A percentile compares a stretch with the other conserved stretches of the same genome.
These are phyloP conservation scores for Crepidotus variabilis DNA, from an alignment of 768 basidiomycete species.

Conservation along the genomic window DNA sequence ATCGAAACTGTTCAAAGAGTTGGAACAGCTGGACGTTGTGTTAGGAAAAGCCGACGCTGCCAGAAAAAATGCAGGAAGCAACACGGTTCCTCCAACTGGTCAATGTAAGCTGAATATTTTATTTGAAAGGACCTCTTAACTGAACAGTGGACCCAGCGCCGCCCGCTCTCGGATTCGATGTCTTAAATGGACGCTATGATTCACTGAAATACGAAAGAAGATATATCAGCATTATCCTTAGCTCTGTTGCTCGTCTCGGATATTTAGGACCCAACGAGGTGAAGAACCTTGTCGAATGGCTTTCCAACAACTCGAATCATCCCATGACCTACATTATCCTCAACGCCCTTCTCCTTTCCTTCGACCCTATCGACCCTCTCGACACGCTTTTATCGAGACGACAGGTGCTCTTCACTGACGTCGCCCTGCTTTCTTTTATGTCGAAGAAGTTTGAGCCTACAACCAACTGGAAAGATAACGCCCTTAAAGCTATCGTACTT, in stretches of 20 bases:
- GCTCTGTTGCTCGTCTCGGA: slow-evolving; percentile 60
- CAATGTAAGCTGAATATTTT: slow-evolving; percentile 41
- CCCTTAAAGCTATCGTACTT: slow-evolving; percentile 68
- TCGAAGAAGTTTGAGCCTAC: slow-evolving; percentile 48
- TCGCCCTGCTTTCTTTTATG: slow-evolving; percentile 51
- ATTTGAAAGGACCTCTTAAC: neutral
- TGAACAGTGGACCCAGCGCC: slow-evolving; percentile 26
- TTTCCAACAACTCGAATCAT: slow-evolving; percentile 61
- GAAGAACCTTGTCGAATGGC: slow-evolving; percentile 66
- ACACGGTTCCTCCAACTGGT: slow-evolving; percentile 51
- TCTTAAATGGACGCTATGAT: slow-evolving; percentile 65
- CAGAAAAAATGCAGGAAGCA: slow-evolving; percentile 59
- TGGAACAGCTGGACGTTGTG: slow-evolving; percentile 54
- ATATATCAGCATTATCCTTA: slow-evolving; percentile 59
- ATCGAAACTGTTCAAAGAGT: slow-evolving; percentile 54
- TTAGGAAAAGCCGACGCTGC: slow-evolving; percentile 53
- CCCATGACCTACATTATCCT: slow-evolving; percentile 69
- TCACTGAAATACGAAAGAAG: slow-evolving; percentile 75
- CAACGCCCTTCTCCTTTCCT: slow-evolving; percentile 55
- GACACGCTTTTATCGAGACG: slow-evolving; percentile 42
- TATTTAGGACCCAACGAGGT: slow-evolving; percentile 58
- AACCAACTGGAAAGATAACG: slow-evolving; percentile 63
- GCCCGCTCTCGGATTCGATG: slow-evolving; percentile 57
- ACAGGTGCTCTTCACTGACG: slow-evolving; percentile 43
- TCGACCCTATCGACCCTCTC: slow-evolving; percentile 63